Conservation (phyloP, 164 flowering plant species). For the Magnolia sinica region DNA sequence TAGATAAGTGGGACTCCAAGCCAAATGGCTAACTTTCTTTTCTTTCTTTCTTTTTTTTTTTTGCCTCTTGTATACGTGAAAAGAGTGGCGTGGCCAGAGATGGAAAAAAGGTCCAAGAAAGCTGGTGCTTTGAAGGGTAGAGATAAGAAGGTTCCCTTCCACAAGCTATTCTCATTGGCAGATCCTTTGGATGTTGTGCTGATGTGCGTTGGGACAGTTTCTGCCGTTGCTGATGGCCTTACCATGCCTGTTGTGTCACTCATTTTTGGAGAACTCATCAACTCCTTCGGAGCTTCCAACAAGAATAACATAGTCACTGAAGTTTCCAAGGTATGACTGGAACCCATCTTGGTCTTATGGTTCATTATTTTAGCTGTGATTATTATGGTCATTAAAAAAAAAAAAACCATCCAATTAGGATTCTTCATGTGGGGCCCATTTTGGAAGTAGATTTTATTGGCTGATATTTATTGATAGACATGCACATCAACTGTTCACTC, state of each 20-base stretch:
- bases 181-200: constrained; percentile 1
- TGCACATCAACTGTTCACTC: too few species aligned
- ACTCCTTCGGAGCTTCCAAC: constrained; percentile 29
- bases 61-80: too few species aligned
- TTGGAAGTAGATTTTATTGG: too few species aligned
- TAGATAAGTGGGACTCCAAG: too few species aligned
- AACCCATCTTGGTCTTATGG: neutral
- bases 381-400: too few species aligned
- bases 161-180: constrained; percentile 3
- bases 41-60: too few species aligned
- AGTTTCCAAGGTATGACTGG: constrained; percentile 33
- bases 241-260: constrained; percentile 39
- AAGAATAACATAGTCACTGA: constrained; percentile 20
- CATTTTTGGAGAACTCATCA: constrained; percentile 33
- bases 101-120: neutral
- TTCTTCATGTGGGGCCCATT: too few species aligned
- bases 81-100: neutral
- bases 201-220: neutral
- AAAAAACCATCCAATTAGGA: too few species aligned
- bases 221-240: neutral
- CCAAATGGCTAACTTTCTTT: too few species aligned
- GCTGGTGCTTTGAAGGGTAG: neutral
- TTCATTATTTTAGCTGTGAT: too few species aligned
- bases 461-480: too few species aligned
- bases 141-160: neutral